Base-by-base conservation (phyloP, 73 alveolate species). In the Paramecium tetraurelia region DNA sequence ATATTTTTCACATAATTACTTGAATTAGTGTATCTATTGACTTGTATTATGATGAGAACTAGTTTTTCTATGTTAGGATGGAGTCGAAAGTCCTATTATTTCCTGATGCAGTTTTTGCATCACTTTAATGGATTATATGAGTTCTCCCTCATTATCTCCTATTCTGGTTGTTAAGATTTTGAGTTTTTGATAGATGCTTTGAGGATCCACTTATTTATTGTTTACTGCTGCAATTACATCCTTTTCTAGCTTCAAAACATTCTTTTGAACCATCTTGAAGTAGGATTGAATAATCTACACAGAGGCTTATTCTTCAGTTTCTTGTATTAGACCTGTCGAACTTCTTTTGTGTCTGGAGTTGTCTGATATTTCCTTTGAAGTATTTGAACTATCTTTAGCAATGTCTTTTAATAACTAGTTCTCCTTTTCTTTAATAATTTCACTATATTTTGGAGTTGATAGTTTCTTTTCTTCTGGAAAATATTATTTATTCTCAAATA, bases 231-330 rank as follows among this genome's bases (percentile, higher is more conserved):
- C 24, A 2, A 46, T 14, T 11, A 80, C 27, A 48, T 80, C 72
- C 14, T 80, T 44, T 35, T 80, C 90, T 44, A 80, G 16, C 7
- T 80, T 80, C 50, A 38, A 63, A 40, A 80, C 50, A 80, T 80
- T 80, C 50, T 80, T 80, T 80, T 80, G 20, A 31, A 80, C 90
- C 90, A 80, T 80, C 43, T 80, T 80, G 22, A 80, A 80, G 18
- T 80, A 80, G 2, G 21, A 48, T 80, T 80, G 22, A 7, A 80
- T 80, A 12, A 80, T 80, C 12, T 80, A 80, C 1, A 31, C 33
- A 12, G 90, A 80, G 7, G 90, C 90, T 21, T 80, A 41, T 80
- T 41, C 90, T 44, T 80, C 46, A 43, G n/a, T 46, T 22, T 72
- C 59, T 43, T 53, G 21, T 2, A 48, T 35, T 9, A 80, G 57